Base-by-base conservation (phyloP, 1,139 yeast species). In the Torulaspora globosa region DNA sequence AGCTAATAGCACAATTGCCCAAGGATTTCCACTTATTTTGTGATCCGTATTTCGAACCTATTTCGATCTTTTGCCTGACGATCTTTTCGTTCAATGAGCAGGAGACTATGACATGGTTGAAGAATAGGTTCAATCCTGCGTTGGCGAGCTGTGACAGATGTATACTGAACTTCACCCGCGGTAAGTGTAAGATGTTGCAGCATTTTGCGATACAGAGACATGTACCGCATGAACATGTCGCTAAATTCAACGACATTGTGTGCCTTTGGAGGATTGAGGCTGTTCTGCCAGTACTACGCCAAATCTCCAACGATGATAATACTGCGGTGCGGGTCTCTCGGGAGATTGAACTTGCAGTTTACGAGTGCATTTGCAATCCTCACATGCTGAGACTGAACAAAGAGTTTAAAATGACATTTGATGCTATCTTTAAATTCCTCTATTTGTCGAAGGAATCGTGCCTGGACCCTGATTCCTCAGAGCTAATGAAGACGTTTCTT, bases 51-150 rank as follows among this genome's bases (percentile, higher is more conserved):
- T 67, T 76, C 57, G 69, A 66, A 41, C 75, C 77, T 5, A 70
- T 79, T 19, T 69, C 82, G 9, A 69, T 74, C 19, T 82, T 81
- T 59, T 65, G 75, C 6, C 62, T 83, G 46, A 76, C 83, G 15
- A 68, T 82, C 46, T 81, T 81, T 58, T 79, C 86, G 8, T 79
- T 81, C 55, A 75, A 75, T 23, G 73, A 72, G 33, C 72, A 71
- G 41, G 69, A 70, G 10, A 70, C 75, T 23, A 64, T 75, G 11
- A 60, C 59, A 19, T 70, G 74, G 69, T 67, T 76, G 46, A 74
- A 75, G 50, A 67, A 70, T 3, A 57, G 62, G 5, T 68, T 78
- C 46, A 66, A 69, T 3, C 58, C 61, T 1, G 66, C 73, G 35
- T 62, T 83, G 18, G 59, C 67, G 27, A 49, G 57, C 2, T 84